Evolutionary conservation across 2,329 filamentous ascomycete species (phyloP).

Genomic region (Thelonectria rubi): DNA sequence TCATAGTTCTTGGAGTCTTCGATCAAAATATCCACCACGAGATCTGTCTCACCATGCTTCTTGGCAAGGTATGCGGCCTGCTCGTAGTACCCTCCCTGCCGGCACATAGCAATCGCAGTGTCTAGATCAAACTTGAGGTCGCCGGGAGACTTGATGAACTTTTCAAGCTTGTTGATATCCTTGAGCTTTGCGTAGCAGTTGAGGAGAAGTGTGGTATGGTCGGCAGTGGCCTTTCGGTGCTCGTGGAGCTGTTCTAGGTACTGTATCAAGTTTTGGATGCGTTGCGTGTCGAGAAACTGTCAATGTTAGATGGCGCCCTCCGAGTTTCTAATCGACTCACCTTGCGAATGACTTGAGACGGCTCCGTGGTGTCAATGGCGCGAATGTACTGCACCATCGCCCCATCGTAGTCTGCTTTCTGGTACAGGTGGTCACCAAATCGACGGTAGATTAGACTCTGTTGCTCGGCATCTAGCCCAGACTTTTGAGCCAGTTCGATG

Average conservation of each 20-base stretch:
- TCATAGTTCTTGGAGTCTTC: conserved; percentile 92
- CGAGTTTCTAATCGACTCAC: conserved; percentile 49
- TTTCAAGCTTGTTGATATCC: conserved; percentile 94
- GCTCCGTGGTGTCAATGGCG: conserved; percentile 95
- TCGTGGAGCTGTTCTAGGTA: conserved; percentile 97
- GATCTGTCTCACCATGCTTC: conserved; percentile 90
- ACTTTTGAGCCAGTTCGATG: conserved; percentile 91
- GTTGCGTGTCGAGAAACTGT: conserved; percentile 93
- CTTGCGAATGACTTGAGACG: conserved; percentile 95
- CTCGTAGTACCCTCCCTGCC: conserved; percentile 95
- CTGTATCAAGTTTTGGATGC: conserved; percentile 96
- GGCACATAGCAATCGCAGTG: conserved; percentile 96
- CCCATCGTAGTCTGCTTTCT: conserved; percentile 94
- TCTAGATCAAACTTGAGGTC: conserved; percentile 97
- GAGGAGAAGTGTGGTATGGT: conserved; percentile 91
- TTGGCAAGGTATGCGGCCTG: conserved; percentile 96
- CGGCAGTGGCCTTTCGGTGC: conserved; percentile 89
- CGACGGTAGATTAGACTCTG: conserved; percentile 92
- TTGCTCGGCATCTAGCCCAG: conserved; percentile 79
- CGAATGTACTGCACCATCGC: conserved; percentile 99
- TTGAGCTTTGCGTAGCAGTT: conserved; percentile 99
- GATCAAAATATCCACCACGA: conserved; percentile 95
- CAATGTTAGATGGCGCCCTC: conserved; percentile 39
- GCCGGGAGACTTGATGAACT: conserved; percentile 94
- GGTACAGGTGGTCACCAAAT: conserved; percentile 94